These are phyloP conservation scores for Saccharomyces pastorianus DNA, from an alignment of 1,139 yeast genomes.

Conservation along the genomic window DNA sequence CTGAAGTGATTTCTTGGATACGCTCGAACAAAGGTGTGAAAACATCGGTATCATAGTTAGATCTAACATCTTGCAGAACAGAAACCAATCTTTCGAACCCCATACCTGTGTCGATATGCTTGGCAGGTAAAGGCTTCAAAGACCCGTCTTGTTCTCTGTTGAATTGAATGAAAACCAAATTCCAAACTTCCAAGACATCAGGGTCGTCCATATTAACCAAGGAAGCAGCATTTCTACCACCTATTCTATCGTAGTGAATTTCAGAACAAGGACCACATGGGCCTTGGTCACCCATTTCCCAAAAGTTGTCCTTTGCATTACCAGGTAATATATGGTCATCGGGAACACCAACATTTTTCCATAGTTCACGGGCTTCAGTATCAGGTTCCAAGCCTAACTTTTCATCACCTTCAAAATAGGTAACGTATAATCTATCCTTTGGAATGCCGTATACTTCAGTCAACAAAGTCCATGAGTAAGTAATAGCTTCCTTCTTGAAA, in stretches of 20 bases:
- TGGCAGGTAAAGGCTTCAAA: slow-evolving; percentile 76
- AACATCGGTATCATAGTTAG: slow-evolving; percentile 96
- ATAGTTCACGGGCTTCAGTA: slow-evolving; percentile 79
- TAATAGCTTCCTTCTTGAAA: slow-evolving; percentile 87
- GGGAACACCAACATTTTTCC: slow-evolving; percentile 82
- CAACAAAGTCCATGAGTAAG: slow-evolving; percentile 82
- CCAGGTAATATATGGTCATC: slow-evolving; percentile 94
- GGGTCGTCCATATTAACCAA: slow-evolving; percentile 96
- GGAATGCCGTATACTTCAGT: slow-evolving; percentile 76
- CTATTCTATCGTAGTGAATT: slow-evolving; percentile 93
- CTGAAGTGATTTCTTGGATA: slow-evolving; percentile 89
- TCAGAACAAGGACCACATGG: slow-evolving; percentile 99
- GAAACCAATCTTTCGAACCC: slow-evolving; percentile 97
- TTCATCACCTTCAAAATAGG: slow-evolving; percentile 91
- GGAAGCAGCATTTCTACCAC: slow-evolving; percentile 88
- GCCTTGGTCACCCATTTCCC: slow-evolving; percentile 99
- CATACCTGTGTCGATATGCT: slow-evolving; percentile 97
- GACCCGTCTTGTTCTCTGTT: slow-evolving; percentile 89
- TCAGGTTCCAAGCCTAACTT: slow-evolving; percentile 84
- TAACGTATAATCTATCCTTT: slow-evolving; percentile 75
- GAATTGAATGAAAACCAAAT: slow-evolving; percentile 90
- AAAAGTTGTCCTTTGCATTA: slow-evolving; percentile 80
- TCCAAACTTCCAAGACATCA: slow-evolving; percentile 95
- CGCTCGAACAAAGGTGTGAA: slow-evolving; percentile 77
- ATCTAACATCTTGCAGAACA: slow-evolving; percentile 77